phyloP scores from a whole-genome alignment of 441 rosid species.

The Capsella rubella region DNA sequence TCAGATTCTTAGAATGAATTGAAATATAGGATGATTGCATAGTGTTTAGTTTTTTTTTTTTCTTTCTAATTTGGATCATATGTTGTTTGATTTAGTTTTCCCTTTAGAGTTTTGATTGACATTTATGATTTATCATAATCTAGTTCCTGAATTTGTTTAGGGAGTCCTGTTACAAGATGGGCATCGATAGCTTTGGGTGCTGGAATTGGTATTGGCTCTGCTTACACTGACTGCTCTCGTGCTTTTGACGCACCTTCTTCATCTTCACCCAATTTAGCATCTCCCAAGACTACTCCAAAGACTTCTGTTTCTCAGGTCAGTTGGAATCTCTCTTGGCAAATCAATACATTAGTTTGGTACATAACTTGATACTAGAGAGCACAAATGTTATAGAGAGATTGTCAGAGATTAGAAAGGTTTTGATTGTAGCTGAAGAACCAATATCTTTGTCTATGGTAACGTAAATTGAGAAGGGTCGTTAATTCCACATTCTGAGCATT shows the following conservation, averaged over 20 bases:
- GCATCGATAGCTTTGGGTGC: slow-evolving; percentile 91
- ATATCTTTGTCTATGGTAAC: not conserved
- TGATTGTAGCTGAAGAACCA: not conserved
- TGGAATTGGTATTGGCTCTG: slow-evolving; percentile 89
- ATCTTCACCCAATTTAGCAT: slow-evolving; percentile 36
- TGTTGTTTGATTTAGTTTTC: not conserved
- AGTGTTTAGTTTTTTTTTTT: too few relatives aligned
- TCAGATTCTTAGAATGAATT: not conserved
- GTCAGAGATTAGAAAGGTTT: not conserved
- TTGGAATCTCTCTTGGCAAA: not conserved
- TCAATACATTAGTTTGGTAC: not conserved
- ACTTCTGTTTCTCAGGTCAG: slow-evolving; percentile 46
- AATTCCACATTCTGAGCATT: not conserved
- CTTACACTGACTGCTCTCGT: slow-evolving; percentile 73
- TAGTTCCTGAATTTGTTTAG: slow-evolving; percentile 40
- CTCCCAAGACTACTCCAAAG: slow-evolving; percentile 49
- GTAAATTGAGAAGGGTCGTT: not conserved
- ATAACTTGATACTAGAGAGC: not conserved
- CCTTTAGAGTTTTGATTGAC: not conserved
- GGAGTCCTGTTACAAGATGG: slow-evolving; percentile 85
- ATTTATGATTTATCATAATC: not conserved
- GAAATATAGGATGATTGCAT: not conserved
- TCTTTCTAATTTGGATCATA: not conserved
- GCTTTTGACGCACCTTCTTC: slow-evolving; percentile 49
- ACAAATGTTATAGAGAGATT: not conserved